A percentile compares a stretch with the other conserved stretches of the same genome.
Conservation (phyloP, 2,329 filamentous ascomycete species). For the Calonectria hawksworthii region DNA sequence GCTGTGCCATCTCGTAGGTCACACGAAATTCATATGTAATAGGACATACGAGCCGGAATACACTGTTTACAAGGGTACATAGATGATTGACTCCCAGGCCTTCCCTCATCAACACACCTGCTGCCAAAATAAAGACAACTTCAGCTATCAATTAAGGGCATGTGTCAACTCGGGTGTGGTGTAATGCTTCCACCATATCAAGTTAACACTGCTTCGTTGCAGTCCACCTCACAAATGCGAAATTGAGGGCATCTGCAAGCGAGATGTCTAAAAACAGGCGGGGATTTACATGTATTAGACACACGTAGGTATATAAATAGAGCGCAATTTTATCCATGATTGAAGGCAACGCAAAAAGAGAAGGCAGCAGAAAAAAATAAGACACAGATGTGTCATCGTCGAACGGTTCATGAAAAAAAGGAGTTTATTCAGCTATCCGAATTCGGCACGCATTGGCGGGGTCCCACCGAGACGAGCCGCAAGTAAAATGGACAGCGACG, state of each 20-base stretch:
- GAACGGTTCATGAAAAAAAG: background rate
- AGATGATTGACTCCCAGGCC: background rate
- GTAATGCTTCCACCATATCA: background rate
- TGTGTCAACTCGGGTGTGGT: background rate
- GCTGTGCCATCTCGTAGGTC: background rate
- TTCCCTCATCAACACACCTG: background rate
- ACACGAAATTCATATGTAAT: background rate
- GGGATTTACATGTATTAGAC: background rate
- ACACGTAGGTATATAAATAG: background rate
- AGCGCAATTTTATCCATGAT: background rate
- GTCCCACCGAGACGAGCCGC: conserved; percentile 11
- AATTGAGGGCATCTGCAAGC: background rate
- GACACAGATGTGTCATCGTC: background rate
- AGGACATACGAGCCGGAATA: background rate
- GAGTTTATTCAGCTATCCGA: conserved; percentile 23
- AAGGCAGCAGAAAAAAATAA: background rate
- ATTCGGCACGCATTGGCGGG: conserved; percentile 21
- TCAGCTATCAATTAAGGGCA: background rate
- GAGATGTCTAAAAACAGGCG: background rate
- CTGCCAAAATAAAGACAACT: too few relatives aligned
- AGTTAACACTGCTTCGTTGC: background rate
- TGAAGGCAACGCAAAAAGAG: background rate
- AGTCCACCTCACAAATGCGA: background rate
- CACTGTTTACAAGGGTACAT: background rate
- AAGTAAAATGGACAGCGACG: conserved; percentile 3